Percentiles rank a stretch among this genome's conserved stretches.
Conservation (phyloP, 345 rosid species). For the Raphanus sativus region DNA sequence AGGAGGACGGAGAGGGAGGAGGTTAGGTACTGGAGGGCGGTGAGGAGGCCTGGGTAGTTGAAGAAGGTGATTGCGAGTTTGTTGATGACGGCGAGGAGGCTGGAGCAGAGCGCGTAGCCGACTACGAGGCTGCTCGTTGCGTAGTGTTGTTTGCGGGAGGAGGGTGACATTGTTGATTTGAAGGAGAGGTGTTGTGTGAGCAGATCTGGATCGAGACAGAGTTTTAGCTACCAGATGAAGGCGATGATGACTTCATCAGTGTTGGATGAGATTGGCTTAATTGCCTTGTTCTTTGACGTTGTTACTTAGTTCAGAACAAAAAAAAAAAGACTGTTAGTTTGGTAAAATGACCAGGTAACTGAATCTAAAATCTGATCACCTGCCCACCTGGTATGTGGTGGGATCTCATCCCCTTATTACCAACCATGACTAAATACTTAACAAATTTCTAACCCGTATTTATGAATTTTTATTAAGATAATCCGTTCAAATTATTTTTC, state of each 20-base stretch:
- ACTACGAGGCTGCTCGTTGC: conserved; percentile 78
- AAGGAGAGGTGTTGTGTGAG: neutral
- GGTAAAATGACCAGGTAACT: too few relatives aligned
- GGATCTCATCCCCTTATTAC: too few relatives aligned
- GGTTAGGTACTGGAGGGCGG: neutral
- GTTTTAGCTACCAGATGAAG: neutral
- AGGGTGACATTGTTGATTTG: conserved; percentile 27
- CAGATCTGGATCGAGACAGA: conserved; percentile 26
- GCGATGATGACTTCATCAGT: conserved; percentile 31
- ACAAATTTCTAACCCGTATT: too few relatives aligned
- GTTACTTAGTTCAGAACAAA: too few relatives aligned
- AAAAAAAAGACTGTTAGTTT: too few relatives aligned
- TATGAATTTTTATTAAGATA: too few relatives aligned
- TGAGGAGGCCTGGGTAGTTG: conserved; percentile 41
- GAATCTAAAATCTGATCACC: too few relatives aligned
- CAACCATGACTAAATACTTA: too few relatives aligned
- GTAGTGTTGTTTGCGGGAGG: conserved; percentile 46
- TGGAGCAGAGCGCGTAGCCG: conserved; percentile 95
- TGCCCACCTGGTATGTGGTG: too few relatives aligned
- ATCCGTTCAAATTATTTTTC: too few relatives aligned
- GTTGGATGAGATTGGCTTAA: conserved; percentile 11
- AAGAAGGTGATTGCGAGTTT: conserved; percentile 87
- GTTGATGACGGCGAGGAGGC: conserved; percentile 94
- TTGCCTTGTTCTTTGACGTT: neutral
- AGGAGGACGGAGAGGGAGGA: neutral